Conservation (phyloP, 2,329 filamentous ascomycete species). For the Hymenoscyphus salicellus region DNA sequence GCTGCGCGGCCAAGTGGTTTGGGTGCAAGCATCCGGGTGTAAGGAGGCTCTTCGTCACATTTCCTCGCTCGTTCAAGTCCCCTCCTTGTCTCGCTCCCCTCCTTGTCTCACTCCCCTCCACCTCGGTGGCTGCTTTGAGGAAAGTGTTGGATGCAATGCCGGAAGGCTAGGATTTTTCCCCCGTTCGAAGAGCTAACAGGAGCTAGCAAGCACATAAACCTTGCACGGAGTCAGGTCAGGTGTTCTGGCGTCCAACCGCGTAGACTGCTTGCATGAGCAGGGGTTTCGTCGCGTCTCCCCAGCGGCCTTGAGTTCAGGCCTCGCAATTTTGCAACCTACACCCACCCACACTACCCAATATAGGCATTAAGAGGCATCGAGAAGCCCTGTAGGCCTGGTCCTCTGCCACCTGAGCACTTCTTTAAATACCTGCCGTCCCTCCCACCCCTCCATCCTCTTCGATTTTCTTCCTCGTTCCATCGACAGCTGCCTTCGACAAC, state of each 20-base stretch:
- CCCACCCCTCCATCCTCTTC: slow-evolving; percentile 6
- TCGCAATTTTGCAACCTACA: slow-evolving; percentile 13
- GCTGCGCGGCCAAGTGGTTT: not conserved
- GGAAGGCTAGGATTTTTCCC: slow-evolving; percentile 13
- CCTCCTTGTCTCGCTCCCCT: not conserved
- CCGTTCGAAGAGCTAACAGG: not conserved
- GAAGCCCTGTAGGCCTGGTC: slow-evolving; percentile 4
- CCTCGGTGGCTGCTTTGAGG: slow-evolving; percentile 15
- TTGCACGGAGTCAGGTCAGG: slow-evolving; percentile 23
- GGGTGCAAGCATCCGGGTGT: not conserved
- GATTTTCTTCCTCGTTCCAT: slow-evolving; percentile 14
- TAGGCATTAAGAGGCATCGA: slow-evolving; percentile 13
- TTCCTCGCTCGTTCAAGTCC: not conserved
- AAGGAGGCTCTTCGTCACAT: slow-evolving; percentile 5
- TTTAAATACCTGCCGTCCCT: slow-evolving; percentile 20
- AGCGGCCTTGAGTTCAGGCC: slow-evolving; percentile 13
- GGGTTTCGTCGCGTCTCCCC: slow-evolving; percentile 20
- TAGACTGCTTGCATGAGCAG: slow-evolving; percentile 14
- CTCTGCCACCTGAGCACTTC: not conserved
- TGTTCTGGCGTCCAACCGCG: slow-evolving; percentile 15
- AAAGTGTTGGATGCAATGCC: not conserved
- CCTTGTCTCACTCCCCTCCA: slow-evolving; percentile 6
- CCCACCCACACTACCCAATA: slow-evolving; percentile 7
- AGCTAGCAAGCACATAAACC: not conserved
- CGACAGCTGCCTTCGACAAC: slow-evolving; percentile 6